A percentile compares a stretch with the other conserved stretches of the same genome.
phyloP scores from a whole-genome alignment of 2,329 filamentous ascomycete species.

The Coniochaeta prunicola region DNA sequence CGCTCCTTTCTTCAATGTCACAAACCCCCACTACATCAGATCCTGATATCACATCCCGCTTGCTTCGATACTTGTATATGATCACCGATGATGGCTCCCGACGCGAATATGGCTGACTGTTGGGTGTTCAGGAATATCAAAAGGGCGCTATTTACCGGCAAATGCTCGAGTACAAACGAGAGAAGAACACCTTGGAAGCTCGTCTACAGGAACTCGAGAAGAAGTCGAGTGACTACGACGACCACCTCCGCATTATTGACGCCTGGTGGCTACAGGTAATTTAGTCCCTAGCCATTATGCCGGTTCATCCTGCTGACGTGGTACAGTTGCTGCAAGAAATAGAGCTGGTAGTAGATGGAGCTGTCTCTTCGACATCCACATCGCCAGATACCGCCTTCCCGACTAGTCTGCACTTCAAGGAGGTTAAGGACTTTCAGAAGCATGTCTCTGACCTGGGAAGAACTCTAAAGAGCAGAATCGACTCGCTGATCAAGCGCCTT shows the following conservation, averaged over 20 bases:
- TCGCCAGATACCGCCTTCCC: conserved; percentile 47
- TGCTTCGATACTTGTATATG: conserved; percentile 6
- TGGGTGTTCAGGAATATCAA: conserved; percentile 63
- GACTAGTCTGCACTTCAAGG: conserved; percentile 54
- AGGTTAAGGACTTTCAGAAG: conserved; percentile 65
- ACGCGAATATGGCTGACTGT: conserved; percentile 25
- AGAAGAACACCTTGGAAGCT: conserved; percentile 73
- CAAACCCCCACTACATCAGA: conserved; percentile 3
- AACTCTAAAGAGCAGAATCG: conserved; percentile 67
- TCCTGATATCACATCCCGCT: background rate
- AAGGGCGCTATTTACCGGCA: conserved; percentile 96
- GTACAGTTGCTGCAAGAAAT: conserved; percentile 56
- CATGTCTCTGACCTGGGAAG: conserved; percentile 73
- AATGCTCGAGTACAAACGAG: conserved; percentile 96
- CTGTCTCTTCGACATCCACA: conserved; percentile 33
- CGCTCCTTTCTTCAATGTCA: conserved; percentile 14
- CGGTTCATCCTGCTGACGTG: conserved; percentile 17
- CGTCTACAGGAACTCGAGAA: conserved; percentile 76
- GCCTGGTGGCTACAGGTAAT: conserved; percentile 86
- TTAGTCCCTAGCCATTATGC: background rate
- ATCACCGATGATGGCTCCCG: conserved; percentile 9
- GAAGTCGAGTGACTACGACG: conserved; percentile 75
- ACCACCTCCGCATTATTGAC: conserved; percentile 86
- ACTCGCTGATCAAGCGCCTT: conserved; percentile 56
- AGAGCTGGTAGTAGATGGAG: conserved; percentile 48